Conservation (phyloP, 495 filamentous ascomycete species). For the Podospora bellae-mahoneyi region DNA sequence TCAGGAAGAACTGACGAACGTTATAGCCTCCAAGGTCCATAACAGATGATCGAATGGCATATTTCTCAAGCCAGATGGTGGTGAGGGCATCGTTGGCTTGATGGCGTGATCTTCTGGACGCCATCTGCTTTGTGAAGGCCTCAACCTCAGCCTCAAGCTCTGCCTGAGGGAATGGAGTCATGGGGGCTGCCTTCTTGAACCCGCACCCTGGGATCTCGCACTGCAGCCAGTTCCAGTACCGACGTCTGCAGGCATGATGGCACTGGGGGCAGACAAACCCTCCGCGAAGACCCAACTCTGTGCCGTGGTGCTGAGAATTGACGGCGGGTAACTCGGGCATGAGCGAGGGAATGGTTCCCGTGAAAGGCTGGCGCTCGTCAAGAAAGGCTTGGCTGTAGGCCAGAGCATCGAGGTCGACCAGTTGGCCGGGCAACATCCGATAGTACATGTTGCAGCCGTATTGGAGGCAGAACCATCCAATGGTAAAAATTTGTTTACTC, state of each 20-base stretch:
- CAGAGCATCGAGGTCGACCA: slow-evolving; percentile 35
- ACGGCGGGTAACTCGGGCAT: slow-evolving; percentile 31
- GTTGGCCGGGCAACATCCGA: slow-evolving; percentile 14
- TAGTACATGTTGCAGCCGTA: slow-evolving; percentile 57
- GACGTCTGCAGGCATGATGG: slow-evolving; percentile 58
- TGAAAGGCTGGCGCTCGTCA: slow-evolving; percentile 34
- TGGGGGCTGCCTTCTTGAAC: slow-evolving; percentile 37
- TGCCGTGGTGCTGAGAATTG: slow-evolving; percentile 26
- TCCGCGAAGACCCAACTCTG: slow-evolving; percentile 34
- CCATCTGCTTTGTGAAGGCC: slow-evolving; percentile 1
- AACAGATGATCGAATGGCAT: slow-evolving; percentile 9
- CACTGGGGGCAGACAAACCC: slow-evolving; percentile 77
- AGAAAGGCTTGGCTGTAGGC: slow-evolving; percentile 60
- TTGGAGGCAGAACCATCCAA: slow-evolving; percentile 71
- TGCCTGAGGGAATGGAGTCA: slow-evolving; percentile 36
- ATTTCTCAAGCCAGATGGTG: slow-evolving; percentile 10
- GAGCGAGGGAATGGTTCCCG: slow-evolving; percentile 26
- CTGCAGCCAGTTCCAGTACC: slow-evolving; percentile 61
- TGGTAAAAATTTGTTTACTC: slow-evolving; percentile 40
- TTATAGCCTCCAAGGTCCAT: slow-evolving; percentile 26
- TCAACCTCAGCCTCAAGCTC: slow-evolving; percentile 17
- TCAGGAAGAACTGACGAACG: slow-evolving; percentile 37
- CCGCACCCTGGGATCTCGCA: slow-evolving; percentile 55
- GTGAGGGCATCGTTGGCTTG: slow-evolving; percentile 4
- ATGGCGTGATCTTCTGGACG: background rate